Base-by-base conservation (phyloP, 1,284 basidiomycete species). In the Pholiota adiposa region DNA sequence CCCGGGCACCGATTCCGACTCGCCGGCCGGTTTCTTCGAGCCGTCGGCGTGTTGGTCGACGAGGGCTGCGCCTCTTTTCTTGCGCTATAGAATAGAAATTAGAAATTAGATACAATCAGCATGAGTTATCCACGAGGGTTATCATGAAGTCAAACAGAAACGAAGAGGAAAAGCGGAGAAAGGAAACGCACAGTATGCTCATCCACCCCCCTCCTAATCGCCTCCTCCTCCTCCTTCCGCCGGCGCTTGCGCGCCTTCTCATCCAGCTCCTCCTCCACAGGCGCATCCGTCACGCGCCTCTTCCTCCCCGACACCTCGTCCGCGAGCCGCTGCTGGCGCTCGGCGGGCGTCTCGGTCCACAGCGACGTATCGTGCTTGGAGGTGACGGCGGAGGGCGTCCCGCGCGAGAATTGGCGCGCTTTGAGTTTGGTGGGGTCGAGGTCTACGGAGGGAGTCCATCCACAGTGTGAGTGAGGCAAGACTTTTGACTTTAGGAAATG, bases 281-380 rank as follows among this genome's bases (percentile, higher is more conserved):
- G 81, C 34, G 79, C 80, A 7, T 80, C 79, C 51, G 87, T 85
- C 56, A 77, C 85, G 27, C 89, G 84, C 54, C 92, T 82, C 71
- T 91, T 92, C 72, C 90, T 90, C 8, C 95, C 94, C 14, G 88
- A 83, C 0, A 94, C 86, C 71, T 97, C 96, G 70, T 97, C 95
- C 2, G 87, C 87, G 14, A 96, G 75, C 2, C 95, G 83, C 69
- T 94, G 87, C 67, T 92, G 91, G 12, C 90, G 83, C 68, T 97
- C 93, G 0, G 87, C 88, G 0, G 95, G 96, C 0, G 95, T 97
- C 78, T 97, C 95, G 0, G 95, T 97, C 95, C 95, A 97, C 2
- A 95, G 79, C 1, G 87, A 88, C 57, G 75, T 83, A 59, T 88
- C 87, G 0, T 75, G 66, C 33, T 75, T 77, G 5, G 59, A 61